Evolutionary conservation across 441 rosid species (phyloP).

Genomic region (Rhodomyrtus psidioides): DNA sequence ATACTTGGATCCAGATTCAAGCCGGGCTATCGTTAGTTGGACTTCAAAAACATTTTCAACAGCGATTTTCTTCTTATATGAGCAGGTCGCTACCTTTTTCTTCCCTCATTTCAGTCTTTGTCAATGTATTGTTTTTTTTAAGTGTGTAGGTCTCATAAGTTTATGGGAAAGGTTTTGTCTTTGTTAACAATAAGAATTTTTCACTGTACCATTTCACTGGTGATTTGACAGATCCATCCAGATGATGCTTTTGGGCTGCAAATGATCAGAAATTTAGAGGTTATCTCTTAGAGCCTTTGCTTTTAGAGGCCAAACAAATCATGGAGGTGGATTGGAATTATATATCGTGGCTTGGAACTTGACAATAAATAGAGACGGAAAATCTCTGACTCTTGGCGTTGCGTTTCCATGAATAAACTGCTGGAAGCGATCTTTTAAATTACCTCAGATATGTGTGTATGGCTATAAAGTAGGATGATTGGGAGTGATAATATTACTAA

Average conservation of each 20-base stretch:
- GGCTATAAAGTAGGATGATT: background rate
- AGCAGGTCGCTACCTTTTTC: slow-evolving; percentile 55
- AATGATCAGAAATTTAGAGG: slow-evolving; percentile 97
- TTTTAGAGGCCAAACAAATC: background rate
- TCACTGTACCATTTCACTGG: slow-evolving; percentile 1
- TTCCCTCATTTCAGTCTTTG: background rate
- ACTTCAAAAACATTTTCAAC: slow-evolving; percentile 66
- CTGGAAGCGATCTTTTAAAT: background rate
- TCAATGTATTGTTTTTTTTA: background rate
- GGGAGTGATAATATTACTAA: background rate
- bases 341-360: background rate
- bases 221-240: slow-evolving; percentile 68
- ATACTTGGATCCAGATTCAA: slow-evolving; percentile 91
- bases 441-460: background rate
- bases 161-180: background rate
- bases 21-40: slow-evolving; percentile 70
- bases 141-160: background rate
- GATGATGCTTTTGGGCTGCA: slow-evolving; percentile 98
- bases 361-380: background rate
- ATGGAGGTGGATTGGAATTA: background rate
- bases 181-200: background rate
- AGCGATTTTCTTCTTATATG: slow-evolving; percentile 82
- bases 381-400: background rate
- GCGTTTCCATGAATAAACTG: background rate
- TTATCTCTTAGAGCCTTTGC: slow-evolving; percentile 4